Evolutionary conservation across 805 yeast genomes (phyloP), one percentile per base, ranked within the genome.

Genomic region (Suhomyces canberraensis): DNA sequence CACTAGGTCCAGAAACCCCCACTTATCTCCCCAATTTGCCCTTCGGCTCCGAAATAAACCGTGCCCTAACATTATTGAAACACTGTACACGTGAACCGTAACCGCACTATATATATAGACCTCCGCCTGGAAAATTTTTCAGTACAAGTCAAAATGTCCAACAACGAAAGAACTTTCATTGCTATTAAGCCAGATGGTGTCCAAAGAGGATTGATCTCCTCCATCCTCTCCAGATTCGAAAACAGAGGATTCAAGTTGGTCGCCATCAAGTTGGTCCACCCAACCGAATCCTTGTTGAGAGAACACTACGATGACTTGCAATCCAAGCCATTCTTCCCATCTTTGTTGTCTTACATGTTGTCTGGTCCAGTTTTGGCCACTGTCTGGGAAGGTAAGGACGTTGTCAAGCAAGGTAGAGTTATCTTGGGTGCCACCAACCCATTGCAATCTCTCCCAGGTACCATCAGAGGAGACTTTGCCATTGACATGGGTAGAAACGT

Each of bases 371-470:
- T 93, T 56, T 81, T 91, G 60, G 98, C 98, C 58, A 93, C 96
- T 67, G 97, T 90, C 58, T 93, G 99, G 99, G 98, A 93, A 75
- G 99, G 99, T 73, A 93, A 90, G 78, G 97, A 93, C 64, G 98
- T 81, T 68, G 98, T 93, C 71, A 90, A 91, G 78, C 95, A 87
- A 71, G 98, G 98, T 69, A 85, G 99, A 76, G 82, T 78, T 60
- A 82, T 93, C 68, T 81, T 93, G 61, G 99, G 99, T 75, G 98
- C 98, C 57, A 93, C 98, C 71, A 91, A 93, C 86, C 98, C 99
- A 66, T 78, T 84, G 66, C 81, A 79, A 58, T 86, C 96, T 57
- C 91, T 95, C 53, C 98, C 98, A 71, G 99, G 99, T 71, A 93
- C 99, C 73, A 93, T 93, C 79, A 89, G 99, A 79, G 98, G 96